A percentile compares a stretch with the other conserved stretches of the same genome.
phyloP scores from a whole-genome alignment of 2,329 filamentous ascomycete species.

The Cladophialophora immunda region DNA sequence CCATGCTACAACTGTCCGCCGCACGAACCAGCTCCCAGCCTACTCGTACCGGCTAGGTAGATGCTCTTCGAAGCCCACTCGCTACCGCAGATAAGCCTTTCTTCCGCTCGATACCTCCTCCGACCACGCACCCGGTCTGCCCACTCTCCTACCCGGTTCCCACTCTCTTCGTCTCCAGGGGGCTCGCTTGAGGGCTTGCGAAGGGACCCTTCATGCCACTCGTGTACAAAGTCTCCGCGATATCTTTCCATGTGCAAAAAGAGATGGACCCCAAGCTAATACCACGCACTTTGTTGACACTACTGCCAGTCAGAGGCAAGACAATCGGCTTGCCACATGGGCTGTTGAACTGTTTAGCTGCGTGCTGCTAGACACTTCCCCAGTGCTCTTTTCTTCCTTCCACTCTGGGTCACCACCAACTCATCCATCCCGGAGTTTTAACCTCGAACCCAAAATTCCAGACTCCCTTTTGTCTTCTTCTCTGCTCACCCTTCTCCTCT shows the following conservation, averaged over 20 bases:
- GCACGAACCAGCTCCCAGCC: too few species aligned
- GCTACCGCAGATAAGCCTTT: neutral
- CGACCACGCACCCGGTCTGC: neutral
- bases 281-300: neutral
- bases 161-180: neutral
- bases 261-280: neutral
- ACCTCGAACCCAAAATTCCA: constrained; percentile 7
- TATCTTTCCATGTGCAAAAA: constrained; percentile 1
- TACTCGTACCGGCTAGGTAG: too few species aligned
- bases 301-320: neutral
- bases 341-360: neutral
- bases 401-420: neutral
- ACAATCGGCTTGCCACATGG: constrained; percentile 6
- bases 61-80: neutral
- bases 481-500: neutral
- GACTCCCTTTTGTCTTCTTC: neutral
- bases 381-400: neutral
- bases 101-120: neutral
- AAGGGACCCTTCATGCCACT: neutral
- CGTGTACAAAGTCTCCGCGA: neutral
- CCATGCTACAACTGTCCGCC: neutral
- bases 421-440: neutral
- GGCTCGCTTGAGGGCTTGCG: neutral
- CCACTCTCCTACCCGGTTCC: neutral
- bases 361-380: neutral